Conservation (phyloP, 2,329 filamentous ascomycete species). For the Aotearoamyces nothofagi region DNA sequence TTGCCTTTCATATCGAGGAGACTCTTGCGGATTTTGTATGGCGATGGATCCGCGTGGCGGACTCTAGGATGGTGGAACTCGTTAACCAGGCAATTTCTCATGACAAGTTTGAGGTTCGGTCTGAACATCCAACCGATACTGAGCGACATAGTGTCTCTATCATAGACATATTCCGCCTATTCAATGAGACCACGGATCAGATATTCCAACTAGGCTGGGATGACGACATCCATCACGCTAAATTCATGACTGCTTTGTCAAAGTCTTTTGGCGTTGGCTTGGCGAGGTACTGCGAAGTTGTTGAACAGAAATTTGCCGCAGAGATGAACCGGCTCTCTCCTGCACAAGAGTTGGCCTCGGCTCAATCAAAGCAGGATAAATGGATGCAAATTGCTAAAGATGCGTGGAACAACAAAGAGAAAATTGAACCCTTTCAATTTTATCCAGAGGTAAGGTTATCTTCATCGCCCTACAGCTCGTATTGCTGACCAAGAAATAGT, state of each 20-base stretch:
- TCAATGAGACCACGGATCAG: constrained; percentile 83
- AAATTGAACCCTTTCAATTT: constrained; percentile 93
- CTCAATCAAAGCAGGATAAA: constrained; percentile 76
- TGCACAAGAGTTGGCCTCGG: constrained; percentile 65
- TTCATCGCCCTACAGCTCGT: background rate
- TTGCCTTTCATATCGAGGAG: constrained; percentile 78
- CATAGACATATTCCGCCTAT: constrained; percentile 85
- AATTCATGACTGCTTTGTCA: constrained; percentile 89
- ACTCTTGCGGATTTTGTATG: constrained; percentile 86
- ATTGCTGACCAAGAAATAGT: constrained; percentile 41
- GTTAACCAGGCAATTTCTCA: constrained; percentile 85
- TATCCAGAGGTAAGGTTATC: constrained; percentile 57
- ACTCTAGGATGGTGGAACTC: constrained; percentile 65
- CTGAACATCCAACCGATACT: constrained; percentile 52
- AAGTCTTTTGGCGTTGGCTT: constrained; percentile 75
- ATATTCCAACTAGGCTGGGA: constrained; percentile 81
- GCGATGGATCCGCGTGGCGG: constrained; percentile 79
- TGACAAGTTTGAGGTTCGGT: constrained; percentile 68
- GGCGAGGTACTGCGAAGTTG: constrained; percentile 76
- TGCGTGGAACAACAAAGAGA: constrained; percentile 81
- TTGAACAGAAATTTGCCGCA: constrained; percentile 70
- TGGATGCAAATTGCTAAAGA: constrained; percentile 91
- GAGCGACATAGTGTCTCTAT: constrained; percentile 87
- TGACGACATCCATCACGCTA: constrained; percentile 83
- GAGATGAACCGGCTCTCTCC: constrained; percentile 91